These are phyloP conservation scores for Choanephora cucurbitarum DNA, from an alignment of 371 early-diverging fungal species.

Conservation along the genomic window DNA sequence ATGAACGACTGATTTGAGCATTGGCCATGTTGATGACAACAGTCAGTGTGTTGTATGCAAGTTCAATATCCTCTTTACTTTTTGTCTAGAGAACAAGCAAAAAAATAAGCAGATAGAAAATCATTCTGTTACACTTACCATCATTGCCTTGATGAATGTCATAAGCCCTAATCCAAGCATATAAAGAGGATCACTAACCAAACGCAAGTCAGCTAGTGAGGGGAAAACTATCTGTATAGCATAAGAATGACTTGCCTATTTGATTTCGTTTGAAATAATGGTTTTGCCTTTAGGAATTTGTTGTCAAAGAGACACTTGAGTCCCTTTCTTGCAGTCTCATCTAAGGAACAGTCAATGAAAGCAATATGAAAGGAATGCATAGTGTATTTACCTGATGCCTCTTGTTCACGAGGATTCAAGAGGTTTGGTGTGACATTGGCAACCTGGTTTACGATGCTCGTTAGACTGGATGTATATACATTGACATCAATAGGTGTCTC, in stretches of 20 bases:
- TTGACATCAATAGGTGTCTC: conserved; percentile 7
- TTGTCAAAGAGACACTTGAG: conserved; percentile 49
- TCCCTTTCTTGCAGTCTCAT: conserved; percentile 44
- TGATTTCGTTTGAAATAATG: conserved; percentile 21
- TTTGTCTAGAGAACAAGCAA: conserved; percentile 43
- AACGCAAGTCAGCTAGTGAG: too few species aligned
- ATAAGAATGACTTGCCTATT: conserved; percentile 12
- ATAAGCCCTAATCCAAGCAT: conserved; percentile 37
- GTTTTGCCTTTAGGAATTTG: conserved; percentile 46
- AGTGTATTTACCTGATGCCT: conserved; percentile 43
- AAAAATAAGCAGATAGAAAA: background rate
- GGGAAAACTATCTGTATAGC: background rate
- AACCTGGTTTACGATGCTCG: conserved; percentile 8
- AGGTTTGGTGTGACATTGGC: conserved; percentile 40
- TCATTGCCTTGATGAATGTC: conserved; percentile 36
- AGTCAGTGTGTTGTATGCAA: conserved; percentile 43
- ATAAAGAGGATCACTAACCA: conserved; percentile 37
- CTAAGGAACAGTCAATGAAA: conserved; percentile 16
- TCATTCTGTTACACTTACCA: conserved; percentile 19
- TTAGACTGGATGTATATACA: conserved; percentile 7
- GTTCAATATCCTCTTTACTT: conserved; percentile 46
- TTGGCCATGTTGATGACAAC: conserved; percentile 42
- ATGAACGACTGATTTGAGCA: conserved; percentile 45
- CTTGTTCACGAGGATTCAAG: conserved; percentile 56
- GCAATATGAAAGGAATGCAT: background rate